phyloP scores from a whole-genome alignment of 1,284 basidiomycete genomes.

The Malassezia dermatis region DNA sequence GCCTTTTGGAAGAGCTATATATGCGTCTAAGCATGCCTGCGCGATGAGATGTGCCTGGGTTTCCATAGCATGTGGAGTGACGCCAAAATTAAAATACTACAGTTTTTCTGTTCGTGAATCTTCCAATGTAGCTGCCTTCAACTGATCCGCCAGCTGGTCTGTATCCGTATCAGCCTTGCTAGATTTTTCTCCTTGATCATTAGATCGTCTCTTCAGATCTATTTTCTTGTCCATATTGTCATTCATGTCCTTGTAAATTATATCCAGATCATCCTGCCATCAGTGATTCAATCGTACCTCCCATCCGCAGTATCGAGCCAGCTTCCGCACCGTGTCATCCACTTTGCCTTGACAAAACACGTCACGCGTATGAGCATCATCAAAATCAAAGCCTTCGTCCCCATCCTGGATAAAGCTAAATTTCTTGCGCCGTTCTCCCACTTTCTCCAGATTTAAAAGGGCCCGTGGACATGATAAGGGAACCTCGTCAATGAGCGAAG shows the following conservation, averaged over 20 bases:
- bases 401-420: slow-evolving; percentile 24
- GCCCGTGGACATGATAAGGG: slow-evolving; percentile 49
- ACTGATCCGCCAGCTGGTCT: background rate
- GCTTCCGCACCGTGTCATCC: slow-evolving; percentile 26
- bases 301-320: slow-evolving; percentile 33
- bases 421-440: slow-evolving; percentile 51
- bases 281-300: slow-evolving; percentile 1
- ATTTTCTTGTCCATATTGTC: background rate
- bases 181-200: background rate
- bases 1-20: slow-evolving; percentile 8
- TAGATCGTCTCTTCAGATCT: background rate
- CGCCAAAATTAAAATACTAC: background rate
- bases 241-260: background rate
- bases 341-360: slow-evolving; percentile 34
- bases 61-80: background rate
- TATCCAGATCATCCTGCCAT: slow-evolving; percentile 12
- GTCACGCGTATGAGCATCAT: slow-evolving; percentile 25
- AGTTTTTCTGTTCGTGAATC: background rate
- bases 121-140: background rate
- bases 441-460: slow-evolving; percentile 54
- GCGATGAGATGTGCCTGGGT: slow-evolving; percentile 6
- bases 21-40: slow-evolving; percentile 11
- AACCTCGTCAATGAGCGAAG: slow-evolving; percentile 51
- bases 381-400: slow-evolving; percentile 42
- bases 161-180: background rate